Conservation (phyloP, 371 early-diverging fungal genomes). For the Mortierella sp. region DNA sequence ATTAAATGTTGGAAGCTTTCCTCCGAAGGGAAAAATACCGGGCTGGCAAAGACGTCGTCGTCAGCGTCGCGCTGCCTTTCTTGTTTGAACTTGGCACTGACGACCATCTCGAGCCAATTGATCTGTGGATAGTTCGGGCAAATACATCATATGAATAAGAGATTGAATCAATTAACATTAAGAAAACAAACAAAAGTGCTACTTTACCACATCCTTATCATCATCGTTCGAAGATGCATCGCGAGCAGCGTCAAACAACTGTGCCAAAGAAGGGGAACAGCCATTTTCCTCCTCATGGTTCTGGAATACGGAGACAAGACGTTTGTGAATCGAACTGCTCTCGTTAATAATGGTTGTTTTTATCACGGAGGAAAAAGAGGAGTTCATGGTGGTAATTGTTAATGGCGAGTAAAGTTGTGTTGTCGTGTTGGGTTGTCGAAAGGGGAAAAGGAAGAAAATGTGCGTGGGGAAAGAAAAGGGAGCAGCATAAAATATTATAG, state of each 20-base stretch:
- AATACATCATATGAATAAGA: neutral
- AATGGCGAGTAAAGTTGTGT: no score
- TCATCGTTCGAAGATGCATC: conserved; percentile 53
- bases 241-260: conserved; percentile 56
- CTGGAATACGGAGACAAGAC: conserved; percentile 27
- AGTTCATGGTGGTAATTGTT: conserved; percentile 17
- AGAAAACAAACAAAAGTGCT: neutral
- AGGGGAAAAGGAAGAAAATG: no score
- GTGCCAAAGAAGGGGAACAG: conserved; percentile 28
- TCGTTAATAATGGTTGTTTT: conserved; percentile 16
- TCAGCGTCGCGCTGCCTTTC: neutral
- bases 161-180: neutral
- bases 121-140: no score
- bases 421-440: no score
- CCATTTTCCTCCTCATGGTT: conserved; percentile 34
- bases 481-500: no score
- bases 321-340: conserved; percentile 12
- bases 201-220: conserved; percentile 53
- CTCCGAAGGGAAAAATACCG: conserved; percentile 68
- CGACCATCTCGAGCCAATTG: conserved; percentile 39
- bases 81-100: conserved; percentile 6
- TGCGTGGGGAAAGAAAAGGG: no score
- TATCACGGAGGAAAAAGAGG: conserved; percentile 35
- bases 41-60: conserved; percentile 59
- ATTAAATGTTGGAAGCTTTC: conserved; percentile 57